Evolutionary conservation across 345 rosid species (phyloP), one percentile per base, ranked within the genome.

Genomic region (Gossypium longicalyx): DNA sequence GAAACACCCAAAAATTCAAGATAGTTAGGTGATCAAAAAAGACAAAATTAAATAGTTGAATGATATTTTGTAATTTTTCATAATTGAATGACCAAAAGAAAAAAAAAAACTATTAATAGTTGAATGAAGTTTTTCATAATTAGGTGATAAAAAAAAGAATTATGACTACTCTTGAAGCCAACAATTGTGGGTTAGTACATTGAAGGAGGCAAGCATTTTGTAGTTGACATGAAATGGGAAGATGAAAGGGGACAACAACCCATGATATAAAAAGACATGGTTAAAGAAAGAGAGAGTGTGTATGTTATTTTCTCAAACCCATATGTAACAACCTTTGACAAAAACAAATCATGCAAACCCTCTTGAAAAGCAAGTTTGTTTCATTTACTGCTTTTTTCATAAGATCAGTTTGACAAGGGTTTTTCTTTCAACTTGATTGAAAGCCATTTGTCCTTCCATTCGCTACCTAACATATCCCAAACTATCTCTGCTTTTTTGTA

Each of bases 391-490:
- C 41, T 5, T 34, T 76, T 73, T 25, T 27, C 27, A 49, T 25
- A 67, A 64, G 19, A 76, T 70, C 9, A 15, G 2, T 16, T 70
- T 49, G 78, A 79, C 66, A 73, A 63, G n/a, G 74, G 74, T 72
- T 44, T 68, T 27, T 8, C 15, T 38, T 25, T 57, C 54, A 71
- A 57, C 74, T 66, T 67, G 65, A 23, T 61, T 38, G 20, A 67
- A 20, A 16, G 67, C 67, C 81, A 29, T 51, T 20, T 57, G 59
- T 71, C 73, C 56, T 47, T 56, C 12, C 12, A 51, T 71, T 74
- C 34, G 74, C 22, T 77, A 77, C 84, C 82, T 76, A 83, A 80
- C 82, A 76, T 59, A 63, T 72, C 76, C 25, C 22, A 43, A 22
- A 38, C 9, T n/a, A 48, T 48, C 12, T 69, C 45, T 60, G 25